Percentiles rank a stretch among this genome's conserved stretches.
Evolutionary conservation across 139 green algal genomes (phyloP).

Genomic region (Diplosphaera chodatii): DNA sequence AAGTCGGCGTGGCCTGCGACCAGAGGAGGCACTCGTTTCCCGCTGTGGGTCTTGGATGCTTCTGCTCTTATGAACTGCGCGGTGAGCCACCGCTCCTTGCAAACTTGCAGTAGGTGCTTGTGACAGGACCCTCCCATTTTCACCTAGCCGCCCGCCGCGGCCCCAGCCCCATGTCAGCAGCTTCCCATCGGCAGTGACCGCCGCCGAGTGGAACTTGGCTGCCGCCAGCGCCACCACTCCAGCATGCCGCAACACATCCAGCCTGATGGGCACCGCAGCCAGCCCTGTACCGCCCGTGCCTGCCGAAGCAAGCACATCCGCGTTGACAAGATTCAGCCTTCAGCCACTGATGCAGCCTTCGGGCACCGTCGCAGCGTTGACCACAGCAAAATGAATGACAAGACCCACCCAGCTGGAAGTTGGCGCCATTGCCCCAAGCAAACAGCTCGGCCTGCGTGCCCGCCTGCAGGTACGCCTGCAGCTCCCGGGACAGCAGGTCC

Average conservation of each 20-base stretch:
- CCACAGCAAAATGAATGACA: too few species aligned
- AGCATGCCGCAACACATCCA: constrained; percentile 50
- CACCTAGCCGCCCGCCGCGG: constrained; percentile 75
- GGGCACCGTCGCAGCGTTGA: too few species aligned
- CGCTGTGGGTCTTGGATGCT: too few species aligned
- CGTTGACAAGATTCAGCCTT: too few species aligned
- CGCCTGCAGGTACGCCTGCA: constrained; percentile 30
- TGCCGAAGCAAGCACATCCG: too few species aligned
- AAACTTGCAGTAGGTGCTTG: too few species aligned
- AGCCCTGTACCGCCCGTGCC: not conserved
- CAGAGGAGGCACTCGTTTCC: too few species aligned
- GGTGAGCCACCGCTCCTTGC: too few species aligned
- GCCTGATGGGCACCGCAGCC: constrained; percentile 31
- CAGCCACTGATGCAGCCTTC: too few species aligned
- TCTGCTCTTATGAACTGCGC: too few species aligned
- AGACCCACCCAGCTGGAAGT: constrained; percentile 85
- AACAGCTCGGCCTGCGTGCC: constrained; percentile 45
- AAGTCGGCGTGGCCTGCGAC: constrained; percentile 75
- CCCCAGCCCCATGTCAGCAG: constrained; percentile 73
- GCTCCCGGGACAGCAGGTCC: constrained; percentile 71
- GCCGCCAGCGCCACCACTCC: constrained; percentile 46
- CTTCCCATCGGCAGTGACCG: constrained; percentile 54
- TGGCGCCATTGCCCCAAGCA: constrained; percentile 83
- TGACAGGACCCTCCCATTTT: too few species aligned
- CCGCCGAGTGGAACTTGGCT: constrained; percentile 84